A percentile compares a stretch with the other conserved stretches of the same genome.
Evolutionary conservation across 2,329 filamentous ascomycete species (phyloP).

Genomic region (Colletotrichum sp.): DNA sequence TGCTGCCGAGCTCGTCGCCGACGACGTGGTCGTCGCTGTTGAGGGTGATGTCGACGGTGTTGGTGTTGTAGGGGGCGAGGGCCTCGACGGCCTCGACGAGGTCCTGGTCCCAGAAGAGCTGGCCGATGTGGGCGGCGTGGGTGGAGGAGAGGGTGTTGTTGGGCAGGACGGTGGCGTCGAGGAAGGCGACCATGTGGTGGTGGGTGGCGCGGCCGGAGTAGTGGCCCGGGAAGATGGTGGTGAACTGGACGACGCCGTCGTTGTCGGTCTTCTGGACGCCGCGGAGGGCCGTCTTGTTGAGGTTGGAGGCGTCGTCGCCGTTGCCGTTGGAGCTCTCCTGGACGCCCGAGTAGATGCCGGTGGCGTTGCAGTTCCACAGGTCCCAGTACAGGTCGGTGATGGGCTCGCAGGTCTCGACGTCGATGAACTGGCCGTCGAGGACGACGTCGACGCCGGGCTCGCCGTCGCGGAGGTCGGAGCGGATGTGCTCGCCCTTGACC

Average conservation of each 20-base stretch:
- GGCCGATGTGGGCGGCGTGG: slow-evolving; percentile 37
- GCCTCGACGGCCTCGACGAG: slow-evolving; percentile 7
- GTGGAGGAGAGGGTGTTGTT: slow-evolving; percentile 52
- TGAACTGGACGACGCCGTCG: slow-evolving; percentile 37
- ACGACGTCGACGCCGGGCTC: slow-evolving; percentile 11
- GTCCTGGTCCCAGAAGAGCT: slow-evolving; percentile 17
- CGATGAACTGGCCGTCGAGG: slow-evolving; percentile 14
- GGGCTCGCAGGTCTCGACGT: slow-evolving; percentile 17
- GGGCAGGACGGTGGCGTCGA: slow-evolving; percentile 18
- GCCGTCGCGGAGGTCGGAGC: slow-evolving; percentile 7
- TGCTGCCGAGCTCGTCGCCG: slow-evolving; percentile 41
- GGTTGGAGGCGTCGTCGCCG: background rate
- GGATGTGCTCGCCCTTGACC: slow-evolving; percentile 19
- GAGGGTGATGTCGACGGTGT: background rate
- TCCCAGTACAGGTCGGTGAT: slow-evolving; percentile 22
- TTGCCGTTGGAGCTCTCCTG: slow-evolving; percentile 22
- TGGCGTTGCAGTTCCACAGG: slow-evolving; percentile 32
- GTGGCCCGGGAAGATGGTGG: slow-evolving; percentile 50
- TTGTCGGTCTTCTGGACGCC: slow-evolving; percentile 24
- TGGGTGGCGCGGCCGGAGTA: slow-evolving; percentile 51
- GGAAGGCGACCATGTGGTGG: slow-evolving; percentile 40
- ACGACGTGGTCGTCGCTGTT: slow-evolving; percentile 49
- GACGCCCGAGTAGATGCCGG: slow-evolving; percentile 45
- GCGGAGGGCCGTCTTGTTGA: slow-evolving; percentile 12
- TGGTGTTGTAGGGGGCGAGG: slow-evolving; percentile 10